A percentile compares a stretch with the other conserved stretches of the same genome.
These are phyloP conservation scores for Crithidia thermophila DNA, from an alignment of 208 protist genomes.

Conservation along the genomic window DNA sequence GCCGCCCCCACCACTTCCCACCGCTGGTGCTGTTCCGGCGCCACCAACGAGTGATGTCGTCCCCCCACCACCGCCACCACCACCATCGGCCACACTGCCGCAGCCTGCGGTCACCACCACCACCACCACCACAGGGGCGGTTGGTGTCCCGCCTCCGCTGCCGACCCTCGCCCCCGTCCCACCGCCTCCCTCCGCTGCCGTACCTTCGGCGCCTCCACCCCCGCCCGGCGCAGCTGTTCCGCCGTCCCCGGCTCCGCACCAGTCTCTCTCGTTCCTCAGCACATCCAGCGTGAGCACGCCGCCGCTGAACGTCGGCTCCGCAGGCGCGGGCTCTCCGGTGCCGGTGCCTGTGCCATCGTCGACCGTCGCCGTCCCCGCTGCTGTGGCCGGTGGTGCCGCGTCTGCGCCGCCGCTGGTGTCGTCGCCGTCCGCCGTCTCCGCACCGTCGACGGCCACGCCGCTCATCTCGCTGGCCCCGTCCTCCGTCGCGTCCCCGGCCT, in stretches of 20 bases:
- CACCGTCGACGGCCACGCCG: not conserved
- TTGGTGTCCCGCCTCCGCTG: not conserved
- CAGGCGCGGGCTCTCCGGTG: not conserved
- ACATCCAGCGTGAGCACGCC: not conserved
- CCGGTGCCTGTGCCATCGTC: not conserved
- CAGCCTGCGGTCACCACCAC: no score
- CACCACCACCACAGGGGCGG: no score
- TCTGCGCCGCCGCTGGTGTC: not conserved
- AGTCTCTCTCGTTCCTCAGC: constrained; percentile 14
- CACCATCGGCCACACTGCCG: not conserved
- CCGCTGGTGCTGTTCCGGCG: not conserved
- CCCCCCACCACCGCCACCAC: not conserved
- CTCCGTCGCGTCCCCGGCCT: not conserved
- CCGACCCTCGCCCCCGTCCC: not conserved
- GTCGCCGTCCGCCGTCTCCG: not conserved
- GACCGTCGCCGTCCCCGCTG: not conserved
- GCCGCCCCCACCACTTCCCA: not conserved
- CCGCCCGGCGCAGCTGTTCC: not conserved
- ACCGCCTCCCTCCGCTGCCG: no score
- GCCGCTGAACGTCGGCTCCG: not conserved
- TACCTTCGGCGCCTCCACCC: not conserved
- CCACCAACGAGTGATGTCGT: not conserved
- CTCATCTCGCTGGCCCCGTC: not conserved
- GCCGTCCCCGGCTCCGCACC: constrained; percentile 1
- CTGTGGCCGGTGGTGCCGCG: not conserved